Base-by-base conservation (phyloP, 2,329 filamentous ascomycete genomes). In the Macrophomina pseudophaseolina region DNA sequence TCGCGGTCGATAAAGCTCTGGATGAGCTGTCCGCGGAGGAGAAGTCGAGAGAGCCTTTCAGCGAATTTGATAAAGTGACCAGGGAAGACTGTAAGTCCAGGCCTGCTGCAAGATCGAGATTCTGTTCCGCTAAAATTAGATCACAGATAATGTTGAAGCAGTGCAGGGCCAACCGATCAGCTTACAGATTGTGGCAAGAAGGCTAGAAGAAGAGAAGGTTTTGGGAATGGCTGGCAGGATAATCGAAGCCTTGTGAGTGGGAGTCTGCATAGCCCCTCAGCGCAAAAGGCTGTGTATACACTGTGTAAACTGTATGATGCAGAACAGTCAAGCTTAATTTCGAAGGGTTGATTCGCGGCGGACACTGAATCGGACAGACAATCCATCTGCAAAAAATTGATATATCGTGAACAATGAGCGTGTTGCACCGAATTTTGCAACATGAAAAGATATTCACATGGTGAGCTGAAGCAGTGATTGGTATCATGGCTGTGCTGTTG, bases 161-260 rank as follows among this genome's bases (percentile, higher is more conserved):
- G 74, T 82, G 5, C 76, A 83, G 64, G 81, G 81, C 4, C 76
- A 83, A 71, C 81, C 81, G 2, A 74, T 81, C 0, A 80, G 75
- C 66, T 66, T 81, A 28, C 80, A 81, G 72, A 75, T 81, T 5
- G 72, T 81, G 35, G 79, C 78, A 5, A 72, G 75, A 54, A 73
- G 78, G 46, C 72, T 81, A 2, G 78, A 81, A 65, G 80, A 81
- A 64, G 80, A 81, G 60, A 81, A 81, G 67, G 78, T 80, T 0
- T 71, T 81, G 38, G 74, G 71, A 14, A 80, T 80, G 77, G 79
- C 78, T 4, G 72, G 69, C 30, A 72, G 69, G 1, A 73, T 81
- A 14, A 67, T 79, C 1, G 54, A 79, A 48, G 77, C 76, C 7
- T 68, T 75, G 35, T 62, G n/a, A 30, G 6, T 11, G 44, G 42